Conservation (phyloP, 495 filamentous ascomycete species). For the Podospora bellae-mahoneyi region DNA sequence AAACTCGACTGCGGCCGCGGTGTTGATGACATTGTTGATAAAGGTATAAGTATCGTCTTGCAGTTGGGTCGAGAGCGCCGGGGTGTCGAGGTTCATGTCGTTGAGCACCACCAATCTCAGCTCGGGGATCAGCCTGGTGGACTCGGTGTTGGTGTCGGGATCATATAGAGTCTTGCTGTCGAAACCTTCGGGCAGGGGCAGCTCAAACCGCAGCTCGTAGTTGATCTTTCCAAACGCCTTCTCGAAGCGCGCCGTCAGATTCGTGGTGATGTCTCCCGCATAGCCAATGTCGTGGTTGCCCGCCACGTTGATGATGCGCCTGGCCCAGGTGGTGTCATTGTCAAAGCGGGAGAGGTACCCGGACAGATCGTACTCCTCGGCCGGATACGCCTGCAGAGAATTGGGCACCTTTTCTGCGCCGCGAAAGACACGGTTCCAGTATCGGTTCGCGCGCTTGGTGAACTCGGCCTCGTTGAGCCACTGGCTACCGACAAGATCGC, state of each 20-base stretch:
- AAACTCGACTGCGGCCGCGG: constrained; percentile 63
- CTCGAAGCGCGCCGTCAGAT: constrained; percentile 75
- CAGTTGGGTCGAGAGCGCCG: constrained; percentile 59
- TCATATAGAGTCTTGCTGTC: constrained; percentile 37
- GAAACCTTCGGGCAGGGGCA: constrained; percentile 41
- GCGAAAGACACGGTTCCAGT: constrained; percentile 77
- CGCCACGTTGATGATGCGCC: constrained; percentile 77
- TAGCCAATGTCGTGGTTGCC: constrained; percentile 98
- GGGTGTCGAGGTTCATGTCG: constrained; percentile 84
- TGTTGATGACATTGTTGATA: constrained; percentile 66
- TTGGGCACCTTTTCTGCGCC: constrained; percentile 66
- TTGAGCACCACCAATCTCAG: constrained; percentile 85
- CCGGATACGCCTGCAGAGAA: constrained; percentile 48
- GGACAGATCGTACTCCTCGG: constrained; percentile 48
- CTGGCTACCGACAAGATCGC: constrained; percentile 92
- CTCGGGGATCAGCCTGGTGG: constrained; percentile 51
- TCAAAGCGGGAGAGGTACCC: constrained; percentile 51
- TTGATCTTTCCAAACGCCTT: constrained; percentile 77
- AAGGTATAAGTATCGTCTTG: constrained; percentile 73
- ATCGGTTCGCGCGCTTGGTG: constrained; percentile 61
- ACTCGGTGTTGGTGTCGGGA: constrained; percentile 29
- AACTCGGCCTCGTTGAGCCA: constrained; percentile 91
- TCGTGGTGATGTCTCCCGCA: constrained; percentile 75
- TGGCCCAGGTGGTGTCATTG: constrained; percentile 56
- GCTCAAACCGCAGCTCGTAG: constrained; percentile 76